Percentiles rank a stretch among this genome's conserved stretches.
Conservation (phyloP, 2,329 filamentous ascomycete species). For the Dothistroma pini region DNA sequence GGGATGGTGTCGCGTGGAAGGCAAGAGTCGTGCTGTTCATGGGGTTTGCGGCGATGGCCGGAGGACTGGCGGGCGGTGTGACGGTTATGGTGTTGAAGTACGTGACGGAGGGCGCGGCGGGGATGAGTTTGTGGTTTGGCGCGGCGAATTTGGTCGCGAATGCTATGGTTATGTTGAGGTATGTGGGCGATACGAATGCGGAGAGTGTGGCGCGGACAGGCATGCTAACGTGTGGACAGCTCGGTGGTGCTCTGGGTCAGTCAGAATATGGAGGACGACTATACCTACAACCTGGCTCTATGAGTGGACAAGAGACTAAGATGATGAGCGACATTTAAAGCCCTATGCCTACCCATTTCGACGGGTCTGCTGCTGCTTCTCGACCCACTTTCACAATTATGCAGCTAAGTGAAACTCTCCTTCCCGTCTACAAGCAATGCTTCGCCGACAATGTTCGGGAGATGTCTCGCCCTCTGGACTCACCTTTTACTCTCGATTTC, state of each 20-base stretch:
- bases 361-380: not conserved
- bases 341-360: not conserved
- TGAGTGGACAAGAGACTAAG: slow-evolving; percentile 31
- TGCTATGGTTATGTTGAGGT: slow-evolving; percentile 64
- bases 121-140: slow-evolving; percentile 64
- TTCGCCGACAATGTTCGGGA: not conserved
- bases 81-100: slow-evolving; percentile 68
- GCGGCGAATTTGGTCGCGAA: slow-evolving; percentile 65
- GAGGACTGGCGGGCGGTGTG: slow-evolving; percentile 63
- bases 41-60: slow-evolving; percentile 66
- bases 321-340: not conserved
- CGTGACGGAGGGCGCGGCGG: slow-evolving; percentile 55
- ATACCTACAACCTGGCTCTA: slow-evolving; percentile 65
- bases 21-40: slow-evolving; percentile 65
- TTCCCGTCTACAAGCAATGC: not conserved
- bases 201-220: not conserved
- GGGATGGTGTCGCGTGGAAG: slow-evolving; percentile 65
- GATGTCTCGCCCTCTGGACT: not conserved
- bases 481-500: not conserved
- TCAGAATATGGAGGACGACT: slow-evolving; percentile 71
- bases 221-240: slow-evolving; percentile 41
- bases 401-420: not conserved
- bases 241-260: slow-evolving; percentile 65
- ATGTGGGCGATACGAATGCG: slow-evolving; percentile 30
- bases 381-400: not conserved